A percentile compares a stretch with the other conserved stretches of the same genome.
phyloP scores from a whole-genome alignment of 257 asterid genomes.

The Nicotiana obtusifolia region DNA sequence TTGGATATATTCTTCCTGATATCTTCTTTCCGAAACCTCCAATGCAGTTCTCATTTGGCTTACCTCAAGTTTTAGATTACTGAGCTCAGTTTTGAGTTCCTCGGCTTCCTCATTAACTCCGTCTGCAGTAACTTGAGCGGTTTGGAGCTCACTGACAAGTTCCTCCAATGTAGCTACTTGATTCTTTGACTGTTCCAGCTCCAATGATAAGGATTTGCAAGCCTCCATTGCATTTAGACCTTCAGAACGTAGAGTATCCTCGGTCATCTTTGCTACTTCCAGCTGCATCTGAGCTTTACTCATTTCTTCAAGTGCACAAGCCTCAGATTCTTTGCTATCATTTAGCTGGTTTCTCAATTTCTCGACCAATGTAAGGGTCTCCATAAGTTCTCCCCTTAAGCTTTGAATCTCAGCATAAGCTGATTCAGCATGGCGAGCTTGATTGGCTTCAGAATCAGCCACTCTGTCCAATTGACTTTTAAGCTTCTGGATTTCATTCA shows the following conservation, averaged over 20 bases:
- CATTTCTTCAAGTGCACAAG: constrained; percentile 47
- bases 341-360: constrained; percentile 49
- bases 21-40: constrained; percentile 65
- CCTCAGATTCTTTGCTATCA: constrained; percentile 61
- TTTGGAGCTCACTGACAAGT: constrained; percentile 40
- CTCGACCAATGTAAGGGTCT: constrained; percentile 51
- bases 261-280: constrained; percentile 47
- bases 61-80: constrained; percentile 36
- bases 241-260: constrained; percentile 42
- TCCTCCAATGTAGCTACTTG: constrained; percentile 48
- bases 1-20: constrained; percentile 52
- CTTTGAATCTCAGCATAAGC: constrained; percentile 55
- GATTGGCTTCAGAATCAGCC: constrained; percentile 61
- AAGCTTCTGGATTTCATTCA: constrained; percentile 73
- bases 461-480: constrained; percentile 48
- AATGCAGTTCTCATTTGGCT: constrained; percentile 45
- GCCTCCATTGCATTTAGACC: constrained; percentile 35
- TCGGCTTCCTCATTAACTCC: constrained; percentile 22
- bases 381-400: constrained; percentile 53
- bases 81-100: constrained; percentile 29
- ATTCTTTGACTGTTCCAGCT: constrained; percentile 54
- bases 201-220: constrained; percentile 34
- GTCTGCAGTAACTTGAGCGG: constrained; percentile 22
- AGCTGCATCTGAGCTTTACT: constrained; percentile 47
- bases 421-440: constrained; percentile 66